A percentile compares a stretch with the other conserved stretches of the same genome.
Conservation (phyloP, 495 filamentous ascomycete genomes). For the Trichoderma reesei region DNA sequence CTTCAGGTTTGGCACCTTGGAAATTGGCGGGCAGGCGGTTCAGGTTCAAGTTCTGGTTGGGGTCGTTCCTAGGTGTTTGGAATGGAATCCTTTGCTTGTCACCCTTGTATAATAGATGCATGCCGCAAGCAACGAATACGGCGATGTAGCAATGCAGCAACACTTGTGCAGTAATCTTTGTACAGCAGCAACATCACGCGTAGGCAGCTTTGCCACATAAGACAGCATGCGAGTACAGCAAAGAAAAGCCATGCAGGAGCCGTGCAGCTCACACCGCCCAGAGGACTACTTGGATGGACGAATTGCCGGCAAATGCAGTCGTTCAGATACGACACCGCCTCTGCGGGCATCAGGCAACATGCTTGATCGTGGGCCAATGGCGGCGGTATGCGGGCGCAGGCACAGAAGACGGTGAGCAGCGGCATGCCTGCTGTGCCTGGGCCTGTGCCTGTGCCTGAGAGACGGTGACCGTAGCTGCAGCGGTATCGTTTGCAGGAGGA, state of each 20-base stretch:
- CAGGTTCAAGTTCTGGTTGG: too few species aligned
- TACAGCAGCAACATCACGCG: background rate
- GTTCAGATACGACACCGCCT: constrained; percentile 1
- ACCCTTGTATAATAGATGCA: background rate
- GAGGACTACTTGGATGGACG: background rate
- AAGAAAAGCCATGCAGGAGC: too few species aligned
- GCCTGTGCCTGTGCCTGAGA: background rate
- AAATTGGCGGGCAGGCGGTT: background rate
- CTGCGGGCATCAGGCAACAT: constrained; percentile 1
- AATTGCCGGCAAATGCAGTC: constrained; percentile 6
- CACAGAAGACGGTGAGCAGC: constrained; percentile 5
- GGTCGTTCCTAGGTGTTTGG: background rate
- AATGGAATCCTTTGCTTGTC: background rate
- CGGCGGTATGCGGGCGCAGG: background rate
- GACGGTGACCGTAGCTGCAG: background rate
- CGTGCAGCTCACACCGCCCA: background rate
- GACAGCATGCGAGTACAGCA: too few species aligned
- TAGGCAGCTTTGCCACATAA: too few species aligned
- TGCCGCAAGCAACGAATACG: background rate
- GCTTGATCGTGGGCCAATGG: background rate
- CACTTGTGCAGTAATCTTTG: too few species aligned
- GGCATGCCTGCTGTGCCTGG: background rate
- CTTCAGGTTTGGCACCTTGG: background rate
- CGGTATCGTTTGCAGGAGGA: background rate
- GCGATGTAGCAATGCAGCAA: too few species aligned